These are phyloP conservation scores for Colletotrichum spaethianum DNA, from an alignment of 2,329 filamentous ascomycete genomes.

Conservation along the genomic window DNA sequence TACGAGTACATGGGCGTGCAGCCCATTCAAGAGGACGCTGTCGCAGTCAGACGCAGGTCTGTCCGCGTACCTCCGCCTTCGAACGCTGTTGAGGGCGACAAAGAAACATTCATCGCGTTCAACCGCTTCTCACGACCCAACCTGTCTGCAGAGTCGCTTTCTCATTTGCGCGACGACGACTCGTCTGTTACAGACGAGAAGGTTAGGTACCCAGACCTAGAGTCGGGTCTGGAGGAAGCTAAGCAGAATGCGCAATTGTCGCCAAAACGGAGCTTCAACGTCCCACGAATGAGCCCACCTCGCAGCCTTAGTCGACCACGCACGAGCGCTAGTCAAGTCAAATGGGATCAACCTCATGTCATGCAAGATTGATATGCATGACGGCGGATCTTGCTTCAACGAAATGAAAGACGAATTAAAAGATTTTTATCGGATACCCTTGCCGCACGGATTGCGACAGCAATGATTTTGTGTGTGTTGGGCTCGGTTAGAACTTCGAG, in stretches of 20 bases:
- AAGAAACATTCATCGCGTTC: slow-evolving; percentile 59
- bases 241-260: slow-evolving; percentile 2
- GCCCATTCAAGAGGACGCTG: slow-evolving; percentile 59
- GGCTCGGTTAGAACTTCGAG: background rate
- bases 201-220: slow-evolving; percentile 20
- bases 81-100: slow-evolving; percentile 56
- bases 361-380: background rate
- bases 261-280: slow-evolving; percentile 24
- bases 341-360: slow-evolving; percentile 18
- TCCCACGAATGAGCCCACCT: background rate
- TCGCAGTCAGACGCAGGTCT: slow-evolving; percentile 55
- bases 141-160: slow-evolving; percentile 16
- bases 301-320: slow-evolving; percentile 19
- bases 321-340: slow-evolving; percentile 17
- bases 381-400: background rate
- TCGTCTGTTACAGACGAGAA: slow-evolving; percentile 23
- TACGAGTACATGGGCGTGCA: slow-evolving; percentile 56
- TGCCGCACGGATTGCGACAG: background rate
- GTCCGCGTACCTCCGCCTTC: slow-evolving; percentile 53
- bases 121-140: slow-evolving; percentile 63
- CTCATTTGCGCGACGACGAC: slow-evolving; percentile 10
- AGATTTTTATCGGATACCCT: background rate
- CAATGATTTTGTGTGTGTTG: background rate
- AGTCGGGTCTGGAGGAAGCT: slow-evolving; percentile 18
- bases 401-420: background rate